Evolutionary conservation across 768 basidiomycete genomes (phyloP), one percentile per base, ranked within the genome.

Genomic region (Mycena leptocephala): DNA sequence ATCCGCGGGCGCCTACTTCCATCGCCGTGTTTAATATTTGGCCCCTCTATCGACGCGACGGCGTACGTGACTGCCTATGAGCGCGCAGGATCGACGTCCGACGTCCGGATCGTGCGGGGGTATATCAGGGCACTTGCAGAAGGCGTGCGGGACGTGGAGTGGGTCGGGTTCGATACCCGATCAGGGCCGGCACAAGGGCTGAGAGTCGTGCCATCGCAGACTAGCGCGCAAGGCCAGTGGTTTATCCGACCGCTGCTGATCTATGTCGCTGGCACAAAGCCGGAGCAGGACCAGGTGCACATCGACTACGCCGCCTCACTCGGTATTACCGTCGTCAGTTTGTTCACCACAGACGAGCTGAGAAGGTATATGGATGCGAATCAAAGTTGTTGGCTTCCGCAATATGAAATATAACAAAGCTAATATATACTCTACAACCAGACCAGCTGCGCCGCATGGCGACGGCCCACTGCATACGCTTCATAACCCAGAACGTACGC

Each of bases 401-500:
- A n/a, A n/a, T n/a, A n/a, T n/a, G n/a, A n/a, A n/a, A n/a, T n/a
- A n/a, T n/a, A n/a, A n/a, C n/a, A n/a, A n/a, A n/a, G n/a, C n/a
- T n/a, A n/a, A n/a, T n/a, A n/a, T n/a, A n/a, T n/a, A n/a, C n/a
- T n/a, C n/a, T n/a, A n/a, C 55, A 32, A 24, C 22, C 51, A 73
- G 72, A 33, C 24, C 39, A 66, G 24, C 72, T 73, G 18, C 43
- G 41, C 18, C 41, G 72, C 22, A 22, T 62, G 46, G 65, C 43
- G 10, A 33, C 58, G 1, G 46, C 64, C 6, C 72, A 74, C n/a
- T 65, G 72, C 20, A 43, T 74, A 16, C 72, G 72, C 24, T 74
- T 74, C n/a, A 53, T 74, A 9, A 74, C 58, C 5, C 72, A 74
- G 30, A 74, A 74, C 10, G 73, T 74, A 3, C 73, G 73, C 46